Evolutionary conservation across 1,284 basidiomycete genomes (phyloP).

Genomic region (Ceratobasidium sp.): DNA sequence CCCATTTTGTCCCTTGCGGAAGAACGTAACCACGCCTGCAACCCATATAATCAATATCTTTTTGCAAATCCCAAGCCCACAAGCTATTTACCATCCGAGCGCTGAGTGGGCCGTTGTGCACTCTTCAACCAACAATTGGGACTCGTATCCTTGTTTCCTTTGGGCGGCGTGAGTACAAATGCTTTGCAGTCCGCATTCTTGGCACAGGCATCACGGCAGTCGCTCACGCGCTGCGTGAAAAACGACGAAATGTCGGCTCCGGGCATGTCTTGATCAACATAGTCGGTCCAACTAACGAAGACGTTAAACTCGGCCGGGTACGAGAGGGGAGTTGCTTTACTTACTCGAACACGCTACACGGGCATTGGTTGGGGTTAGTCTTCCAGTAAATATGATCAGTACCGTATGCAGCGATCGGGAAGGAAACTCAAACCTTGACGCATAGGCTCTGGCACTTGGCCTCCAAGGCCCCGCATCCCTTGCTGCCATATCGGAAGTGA

Average conservation of each 20-base stretch:
- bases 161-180: not conserved
- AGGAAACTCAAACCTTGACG: not conserved
- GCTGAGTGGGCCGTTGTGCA: not conserved
- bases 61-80: not conserved
- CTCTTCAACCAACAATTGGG: not conserved
- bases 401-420: too few species aligned
- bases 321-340: too few species aligned
- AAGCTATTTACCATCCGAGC: not conserved
- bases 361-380: conserved; percentile 7
- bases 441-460: not conserved
- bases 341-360: conserved; percentile 1
- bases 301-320: too few species aligned
- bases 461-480: not conserved
- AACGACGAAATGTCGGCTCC: conserved; percentile 2
- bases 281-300: not conserved
- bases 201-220: conserved; percentile 1
- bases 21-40: not conserved
- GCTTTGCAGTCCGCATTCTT: not conserved
- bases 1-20: not conserved
- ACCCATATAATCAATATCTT: not conserved
- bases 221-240: not conserved
- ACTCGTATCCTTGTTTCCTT: not conserved
- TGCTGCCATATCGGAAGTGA: conserved; percentile 9
- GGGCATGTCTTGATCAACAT: conserved; percentile 9
- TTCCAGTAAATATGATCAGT: not conserved